Evolutionary conservation across 2,329 filamentous ascomycete genomes (phyloP), one percentile per base, ranked within the genome.

Genomic region (Bretziella fagacearum): DNA sequence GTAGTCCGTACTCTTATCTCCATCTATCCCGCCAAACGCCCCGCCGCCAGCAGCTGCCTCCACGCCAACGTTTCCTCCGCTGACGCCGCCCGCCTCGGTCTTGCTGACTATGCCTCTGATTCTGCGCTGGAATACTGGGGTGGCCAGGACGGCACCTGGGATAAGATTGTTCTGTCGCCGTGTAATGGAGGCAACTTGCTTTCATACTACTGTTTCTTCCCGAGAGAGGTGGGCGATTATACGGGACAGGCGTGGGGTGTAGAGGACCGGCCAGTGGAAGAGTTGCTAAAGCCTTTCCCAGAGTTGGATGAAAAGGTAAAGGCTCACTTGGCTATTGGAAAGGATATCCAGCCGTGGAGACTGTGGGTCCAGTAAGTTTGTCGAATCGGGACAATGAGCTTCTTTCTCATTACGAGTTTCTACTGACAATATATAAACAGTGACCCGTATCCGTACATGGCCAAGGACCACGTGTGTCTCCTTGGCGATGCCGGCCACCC

Each of bases 261-360:
- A 20, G 35, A 39, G 35, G 35, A 39, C n/a, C 35, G 35, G 15
- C 35, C 35, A 10, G 35, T 39, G 15, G 35, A 22, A 10, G 35
- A 39, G 20, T 39, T 39, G 18, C 18, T 39, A 10, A 23, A 23
- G 18, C 35, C 35, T 17, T 39, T 39, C 23, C 35, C 35, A 13
- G 18, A 3, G 20, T 39, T 39, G 35, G 35, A 39, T 39, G 35
- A 39, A 20, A 39, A 23, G 18, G 35, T 39, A 7, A 39, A 18
- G 35, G 35, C 35, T n/a, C 35, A 39, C 23, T 39, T 39, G 35
- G 35, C 35, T n/a, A 39, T 39, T 39, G 35, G 35, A 8, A 18
- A 18, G 18, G 35, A 39, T 39, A 39, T 39, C 10, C 35, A 39
- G 35, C 35, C 35, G 35, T 39, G 35, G 35, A 20, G 35, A 20